phyloP scores from a whole-genome alignment of 2,329 filamentous ascomycete genomes.

The Aspergillus niger region DNA sequence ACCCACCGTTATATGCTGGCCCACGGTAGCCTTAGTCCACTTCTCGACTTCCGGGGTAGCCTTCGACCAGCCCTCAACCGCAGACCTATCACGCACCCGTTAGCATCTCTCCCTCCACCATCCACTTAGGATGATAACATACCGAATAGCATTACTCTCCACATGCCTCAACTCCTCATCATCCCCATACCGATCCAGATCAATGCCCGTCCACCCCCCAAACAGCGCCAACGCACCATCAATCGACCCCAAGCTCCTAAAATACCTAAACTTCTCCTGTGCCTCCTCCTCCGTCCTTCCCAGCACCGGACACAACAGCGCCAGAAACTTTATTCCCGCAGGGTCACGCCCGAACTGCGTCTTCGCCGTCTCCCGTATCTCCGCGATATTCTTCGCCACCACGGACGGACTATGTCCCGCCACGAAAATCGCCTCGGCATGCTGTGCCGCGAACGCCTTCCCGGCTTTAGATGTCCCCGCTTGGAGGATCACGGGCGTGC shows the following conservation, averaged over 20 bases:
- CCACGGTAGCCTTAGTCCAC: slow-evolving; percentile 73
- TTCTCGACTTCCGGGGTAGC: slow-evolving; percentile 62
- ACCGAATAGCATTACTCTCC: slow-evolving; percentile 62
- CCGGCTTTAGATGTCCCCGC: slow-evolving; percentile 68
- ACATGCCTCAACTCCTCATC: slow-evolving; percentile 65
- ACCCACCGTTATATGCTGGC: slow-evolving; percentile 67
- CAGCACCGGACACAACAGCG: slow-evolving; percentile 66
- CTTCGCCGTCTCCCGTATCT: slow-evolving; percentile 61
- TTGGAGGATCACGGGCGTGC: slow-evolving; percentile 69
- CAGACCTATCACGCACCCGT: slow-evolving; percentile 40
- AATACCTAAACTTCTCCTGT: slow-evolving; percentile 63
- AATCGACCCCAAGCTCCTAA: slow-evolving; percentile 61
- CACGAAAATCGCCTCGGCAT: slow-evolving; percentile 72
- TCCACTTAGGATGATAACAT: slow-evolving; percentile 17
- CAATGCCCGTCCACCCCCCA: slow-evolving; percentile 73
- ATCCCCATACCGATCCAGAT: slow-evolving; percentile 61
- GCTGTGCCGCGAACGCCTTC: slow-evolving; percentile 67
- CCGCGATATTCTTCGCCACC: slow-evolving; percentile 63
- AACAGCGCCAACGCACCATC: slow-evolving; percentile 72
- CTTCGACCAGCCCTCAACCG: slow-evolving; percentile 54
- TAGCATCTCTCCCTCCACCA: slow-evolving; percentile 2
- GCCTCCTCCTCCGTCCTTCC: slow-evolving; percentile 68
- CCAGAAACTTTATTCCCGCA: slow-evolving; percentile 66
- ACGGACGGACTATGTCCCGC: slow-evolving; percentile 65
- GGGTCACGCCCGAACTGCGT: slow-evolving; percentile 59